Evolutionary conservation across 2,329 filamentous ascomycete species (phyloP).

Genomic region (Xylaria polymorpha): DNA sequence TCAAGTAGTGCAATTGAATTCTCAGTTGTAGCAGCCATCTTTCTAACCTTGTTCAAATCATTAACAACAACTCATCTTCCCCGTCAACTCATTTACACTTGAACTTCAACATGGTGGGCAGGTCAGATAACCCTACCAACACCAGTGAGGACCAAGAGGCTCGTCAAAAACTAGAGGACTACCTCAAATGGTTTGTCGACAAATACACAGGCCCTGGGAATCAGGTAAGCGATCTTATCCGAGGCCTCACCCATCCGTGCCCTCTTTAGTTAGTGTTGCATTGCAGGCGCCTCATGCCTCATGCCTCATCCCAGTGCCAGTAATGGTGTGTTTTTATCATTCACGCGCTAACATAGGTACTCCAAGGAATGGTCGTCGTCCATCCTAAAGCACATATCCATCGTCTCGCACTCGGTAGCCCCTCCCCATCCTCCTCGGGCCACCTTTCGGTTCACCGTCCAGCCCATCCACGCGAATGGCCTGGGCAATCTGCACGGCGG

Average conservation of each 20-base stretch:
- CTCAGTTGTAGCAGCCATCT: too few species aligned
- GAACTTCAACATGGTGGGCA: constrained; percentile 16
- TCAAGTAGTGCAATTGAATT: neutral
- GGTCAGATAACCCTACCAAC: neutral
- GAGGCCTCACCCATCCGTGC: neutral
- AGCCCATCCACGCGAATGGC: constrained; percentile 64
- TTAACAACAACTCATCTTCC: neutral
- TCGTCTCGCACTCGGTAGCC: constrained; percentile 53
- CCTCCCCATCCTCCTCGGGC: constrained; percentile 55
- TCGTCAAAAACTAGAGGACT: constrained; percentile 30
- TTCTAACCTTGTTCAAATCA: too few species aligned
- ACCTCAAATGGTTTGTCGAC: constrained; percentile 26
- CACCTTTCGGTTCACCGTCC: constrained; percentile 62
- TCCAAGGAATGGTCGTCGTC: constrained; percentile 58
- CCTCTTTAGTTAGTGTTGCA: neutral
- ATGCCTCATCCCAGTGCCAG: neutral
- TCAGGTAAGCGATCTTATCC: constrained; percentile 29
- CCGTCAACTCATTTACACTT: neutral
- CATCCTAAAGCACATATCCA: constrained; percentile 56
- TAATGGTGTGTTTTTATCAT: neutral
- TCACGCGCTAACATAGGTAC: constrained; percentile 8
- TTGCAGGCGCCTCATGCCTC: constrained; percentile 5
- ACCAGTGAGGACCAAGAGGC: constrained; percentile 9
- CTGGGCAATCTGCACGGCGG: constrained; percentile 69
- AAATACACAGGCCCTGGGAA: constrained; percentile 29